phyloP scores from a whole-genome alignment of 1,284 basidiomycete genomes.

The Athelia sp. region DNA sequence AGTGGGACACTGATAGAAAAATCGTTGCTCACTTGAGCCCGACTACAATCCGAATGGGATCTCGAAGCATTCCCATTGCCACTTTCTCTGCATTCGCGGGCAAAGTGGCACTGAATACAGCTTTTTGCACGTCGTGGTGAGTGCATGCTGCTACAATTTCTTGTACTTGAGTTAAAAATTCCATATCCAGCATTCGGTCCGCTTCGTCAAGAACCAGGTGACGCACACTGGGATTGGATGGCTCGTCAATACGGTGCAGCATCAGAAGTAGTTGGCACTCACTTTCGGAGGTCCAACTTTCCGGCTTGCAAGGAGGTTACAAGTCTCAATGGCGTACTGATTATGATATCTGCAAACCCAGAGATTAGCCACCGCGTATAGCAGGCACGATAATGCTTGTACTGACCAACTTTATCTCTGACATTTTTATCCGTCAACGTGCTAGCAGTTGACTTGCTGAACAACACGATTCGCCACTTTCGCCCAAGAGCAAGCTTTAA shows the following conservation, averaged over 20 bases:
- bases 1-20: constrained; percentile 4
- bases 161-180: constrained; percentile 87
- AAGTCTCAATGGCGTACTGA: constrained; percentile 77
- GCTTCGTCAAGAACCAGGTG: constrained; percentile 89
- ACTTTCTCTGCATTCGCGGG: constrained; percentile 86
- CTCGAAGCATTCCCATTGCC: constrained; percentile 77
- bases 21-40: constrained; percentile 74
- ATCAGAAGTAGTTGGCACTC: constrained; percentile 21
- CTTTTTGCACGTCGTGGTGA: constrained; percentile 72
- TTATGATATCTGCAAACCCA: constrained; percentile 65
- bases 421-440: constrained; percentile 65
- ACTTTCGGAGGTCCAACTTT: constrained; percentile 70
- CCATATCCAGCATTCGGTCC: constrained; percentile 84
- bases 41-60: constrained; percentile 89
- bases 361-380: constrained; percentile 2
- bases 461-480: constrained; percentile 80
- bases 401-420: constrained; percentile 71
- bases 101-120: constrained; percentile 92
- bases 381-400: background rate
- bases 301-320: constrained; percentile 70
- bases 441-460: constrained; percentile 81
- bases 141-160: constrained; percentile 86
- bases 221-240: constrained; percentile 52
- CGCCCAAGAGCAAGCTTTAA: constrained; percentile 78
- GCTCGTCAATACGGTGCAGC: constrained; percentile 6